phyloP scores from a whole-genome alignment of 257 asterid genomes.

The Solanum bulbocastanum region DNA sequence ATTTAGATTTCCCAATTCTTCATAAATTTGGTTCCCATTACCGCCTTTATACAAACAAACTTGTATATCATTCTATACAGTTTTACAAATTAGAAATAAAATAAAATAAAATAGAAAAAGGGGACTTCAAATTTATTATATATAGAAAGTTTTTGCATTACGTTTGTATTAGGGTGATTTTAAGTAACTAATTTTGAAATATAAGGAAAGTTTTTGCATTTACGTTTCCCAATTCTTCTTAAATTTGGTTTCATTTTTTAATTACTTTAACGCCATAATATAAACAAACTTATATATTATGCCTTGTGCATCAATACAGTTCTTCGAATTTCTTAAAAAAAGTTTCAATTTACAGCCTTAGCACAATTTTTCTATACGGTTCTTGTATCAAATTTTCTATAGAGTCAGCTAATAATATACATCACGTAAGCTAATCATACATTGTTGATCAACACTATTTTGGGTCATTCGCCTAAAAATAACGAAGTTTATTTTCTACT shows the following conservation, averaged over 20 bases:
- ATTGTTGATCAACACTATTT: background rate
- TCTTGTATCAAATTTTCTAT: no score
- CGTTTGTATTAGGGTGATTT: background rate
- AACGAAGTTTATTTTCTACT: background rate
- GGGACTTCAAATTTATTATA: no score
- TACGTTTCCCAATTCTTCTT: background rate
- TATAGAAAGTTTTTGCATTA: background rate
- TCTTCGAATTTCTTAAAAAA: no score
- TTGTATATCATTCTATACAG: no score
- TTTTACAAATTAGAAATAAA: no score
- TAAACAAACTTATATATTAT: background rate
- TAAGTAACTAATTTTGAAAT: background rate
- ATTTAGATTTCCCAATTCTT: background rate
- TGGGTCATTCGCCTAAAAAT: no score
- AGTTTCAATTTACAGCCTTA: no score
- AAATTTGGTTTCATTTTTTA: background rate
- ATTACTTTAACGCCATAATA: background rate
- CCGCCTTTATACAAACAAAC: no score
- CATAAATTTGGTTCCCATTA: background rate
- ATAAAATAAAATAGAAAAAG: no score
- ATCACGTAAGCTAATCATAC: background rate
- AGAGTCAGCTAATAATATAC: no score
- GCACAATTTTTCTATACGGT: no score
- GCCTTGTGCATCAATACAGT: background rate
- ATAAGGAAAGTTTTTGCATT: background rate